Evolutionary conservation across 1,284 basidiomycete species (phyloP).

Genomic region (Cutaneotrichosporon sp.): DNA sequence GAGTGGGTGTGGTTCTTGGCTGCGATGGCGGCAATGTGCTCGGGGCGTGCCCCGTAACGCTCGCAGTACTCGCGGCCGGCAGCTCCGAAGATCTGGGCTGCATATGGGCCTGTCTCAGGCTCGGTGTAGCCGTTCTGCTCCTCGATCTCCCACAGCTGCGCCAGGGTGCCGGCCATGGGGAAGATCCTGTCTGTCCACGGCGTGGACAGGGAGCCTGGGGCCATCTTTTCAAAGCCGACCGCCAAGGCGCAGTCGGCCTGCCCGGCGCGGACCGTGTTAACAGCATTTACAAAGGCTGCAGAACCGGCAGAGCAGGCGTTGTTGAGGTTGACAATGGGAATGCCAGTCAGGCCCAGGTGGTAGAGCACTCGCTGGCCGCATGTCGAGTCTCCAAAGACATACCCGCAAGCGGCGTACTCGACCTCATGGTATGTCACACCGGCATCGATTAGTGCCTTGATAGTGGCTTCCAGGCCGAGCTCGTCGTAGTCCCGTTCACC

Average conservation of each 20-base stretch:
- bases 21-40: constrained; percentile 22
- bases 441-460: constrained; percentile 26
- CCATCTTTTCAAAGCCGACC: constrained; percentile 27
- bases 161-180: constrained; percentile 19
- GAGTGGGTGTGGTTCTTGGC: constrained; percentile 29
- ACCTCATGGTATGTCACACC: constrained; percentile 24
- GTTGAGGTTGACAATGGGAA: constrained; percentile 27
- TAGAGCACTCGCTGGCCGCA: constrained; percentile 28
- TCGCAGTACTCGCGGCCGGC: constrained; percentile 25
- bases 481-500: constrained; percentile 24
- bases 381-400: constrained; percentile 25
- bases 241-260: constrained; percentile 26
- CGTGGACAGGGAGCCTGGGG: constrained; percentile 22
- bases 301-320: constrained; percentile 28
- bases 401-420: constrained; percentile 21
- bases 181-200: constrained; percentile 20
- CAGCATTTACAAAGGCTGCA: constrained; percentile 19
- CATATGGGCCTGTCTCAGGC: constrained; percentile 19
- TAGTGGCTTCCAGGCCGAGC: constrained; percentile 23
- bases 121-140: constrained; percentile 18
- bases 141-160: constrained; percentile 20
- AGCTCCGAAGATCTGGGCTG: constrained; percentile 23
- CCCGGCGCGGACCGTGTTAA: constrained; percentile 16
- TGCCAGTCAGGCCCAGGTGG: constrained; percentile 28
- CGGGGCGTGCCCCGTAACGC: constrained; percentile 20